A percentile compares a stretch with the other conserved stretches of the same genome.
phyloP scores from a whole-genome alignment of 768 basidiomycete genomes.

The Mycena floridula region DNA sequence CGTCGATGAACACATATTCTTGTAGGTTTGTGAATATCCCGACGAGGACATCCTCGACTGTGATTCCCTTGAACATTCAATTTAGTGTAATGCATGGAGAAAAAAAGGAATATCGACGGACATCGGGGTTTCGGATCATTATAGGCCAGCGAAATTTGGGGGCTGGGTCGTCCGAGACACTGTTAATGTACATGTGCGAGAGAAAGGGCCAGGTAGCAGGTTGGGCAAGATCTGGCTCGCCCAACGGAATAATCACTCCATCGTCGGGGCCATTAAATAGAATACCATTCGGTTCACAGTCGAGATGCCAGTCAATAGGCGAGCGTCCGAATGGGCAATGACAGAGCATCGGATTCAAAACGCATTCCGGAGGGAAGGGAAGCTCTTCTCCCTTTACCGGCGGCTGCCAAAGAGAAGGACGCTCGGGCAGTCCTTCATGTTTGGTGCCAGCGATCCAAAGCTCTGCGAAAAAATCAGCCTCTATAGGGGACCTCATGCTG shows the following conservation, averaged over 20 bases:
- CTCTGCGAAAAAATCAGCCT: too few species aligned
- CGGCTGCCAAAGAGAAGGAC: slow-evolving; percentile 37
- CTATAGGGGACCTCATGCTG: too few species aligned
- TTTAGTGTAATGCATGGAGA: too few species aligned
- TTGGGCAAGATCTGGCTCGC: slow-evolving; percentile 37
- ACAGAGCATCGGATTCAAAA: slow-evolving; percentile 52
- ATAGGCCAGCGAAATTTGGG: slow-evolving; percentile 50
- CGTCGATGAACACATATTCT: slow-evolving; percentile 25
- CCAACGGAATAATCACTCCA: slow-evolving; percentile 21
- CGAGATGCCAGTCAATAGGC: slow-evolving; percentile 45
- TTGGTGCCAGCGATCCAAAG: slow-evolving; percentile 41
- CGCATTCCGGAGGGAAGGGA: slow-evolving; percentile 42
- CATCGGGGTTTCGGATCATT: slow-evolving; percentile 34
- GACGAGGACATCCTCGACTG: slow-evolving; percentile 43
- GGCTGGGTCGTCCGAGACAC: slow-evolving; percentile 45
- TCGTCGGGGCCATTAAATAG: slow-evolving; percentile 24
- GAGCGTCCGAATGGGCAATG: slow-evolving; percentile 34
- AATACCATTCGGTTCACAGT: slow-evolving; percentile 11
- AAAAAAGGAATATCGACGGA: too few species aligned
- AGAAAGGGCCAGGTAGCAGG: slow-evolving; percentile 62
- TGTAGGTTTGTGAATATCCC: slow-evolving; percentile 41
- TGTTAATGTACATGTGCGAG: slow-evolving; percentile 48
- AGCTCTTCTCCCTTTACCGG: slow-evolving; percentile 31
- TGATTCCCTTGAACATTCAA: too few species aligned
- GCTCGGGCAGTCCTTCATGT: slow-evolving; percentile 45